Evolutionary conservation across 441 rosid genomes (phyloP).

Genomic region (Mallotus japonicus): DNA sequence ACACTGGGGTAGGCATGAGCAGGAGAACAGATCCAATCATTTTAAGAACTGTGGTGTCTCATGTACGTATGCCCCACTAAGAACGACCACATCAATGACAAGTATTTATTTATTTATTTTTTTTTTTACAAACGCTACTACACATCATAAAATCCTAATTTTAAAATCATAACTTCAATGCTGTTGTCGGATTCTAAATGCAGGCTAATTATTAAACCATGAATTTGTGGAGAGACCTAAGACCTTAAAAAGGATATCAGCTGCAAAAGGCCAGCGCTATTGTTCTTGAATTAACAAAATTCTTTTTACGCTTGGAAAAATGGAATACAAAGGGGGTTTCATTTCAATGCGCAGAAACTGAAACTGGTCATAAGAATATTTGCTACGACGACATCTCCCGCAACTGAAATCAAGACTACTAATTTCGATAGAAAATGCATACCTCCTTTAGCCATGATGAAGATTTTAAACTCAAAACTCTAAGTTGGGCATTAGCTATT

Average conservation of each 20-base stretch:
- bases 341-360: neutral
- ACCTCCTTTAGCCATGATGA: slow-evolving; percentile 80
- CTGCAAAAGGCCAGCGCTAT: neutral
- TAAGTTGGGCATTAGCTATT: slow-evolving; percentile 72
- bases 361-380: neutral
- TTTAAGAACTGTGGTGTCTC: neutral
- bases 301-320: neutral
- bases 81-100: neutral
- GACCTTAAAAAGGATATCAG: neutral
- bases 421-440: slow-evolving; percentile 19
- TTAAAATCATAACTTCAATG: neutral
- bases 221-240: neutral
- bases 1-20: neutral
- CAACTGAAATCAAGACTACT: neutral
- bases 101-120: neutral
- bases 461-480: slow-evolving; percentile 42
- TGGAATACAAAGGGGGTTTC: too few relatives aligned
- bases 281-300: neutral
- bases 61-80: neutral
- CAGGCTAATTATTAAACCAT: neutral
- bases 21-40: neutral
- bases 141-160: neutral
- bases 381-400: neutral
- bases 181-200: neutral
- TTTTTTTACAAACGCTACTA: neutral